Conservation (phyloP, 2,329 filamentous ascomycete genomes). For the Delphinella strobiligena region DNA sequence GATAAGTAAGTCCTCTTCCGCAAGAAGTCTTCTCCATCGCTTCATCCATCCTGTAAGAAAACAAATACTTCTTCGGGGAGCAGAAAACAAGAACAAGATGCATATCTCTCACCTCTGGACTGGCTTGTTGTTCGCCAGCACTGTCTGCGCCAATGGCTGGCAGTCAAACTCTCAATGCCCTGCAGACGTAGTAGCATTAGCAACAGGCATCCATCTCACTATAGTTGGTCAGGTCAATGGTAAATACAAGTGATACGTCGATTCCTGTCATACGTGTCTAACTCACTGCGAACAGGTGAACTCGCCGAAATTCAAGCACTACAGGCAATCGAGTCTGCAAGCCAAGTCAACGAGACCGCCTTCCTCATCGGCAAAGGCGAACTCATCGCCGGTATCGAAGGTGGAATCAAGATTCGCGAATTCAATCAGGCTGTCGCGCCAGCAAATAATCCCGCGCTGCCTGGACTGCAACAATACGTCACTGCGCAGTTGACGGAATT, state of each 20-base stretch:
- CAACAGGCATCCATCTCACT: slow-evolving; percentile 15
- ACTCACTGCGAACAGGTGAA: too few relatives aligned
- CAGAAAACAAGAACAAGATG: too few relatives aligned
- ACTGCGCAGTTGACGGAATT: slow-evolving; percentile 13
- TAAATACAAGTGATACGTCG: too few relatives aligned
- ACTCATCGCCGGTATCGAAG: slow-evolving; percentile 10
- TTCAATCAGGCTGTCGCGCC: slow-evolving; percentile 14
- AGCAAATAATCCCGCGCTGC: slow-evolving; percentile 11
- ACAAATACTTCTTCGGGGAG: too few relatives aligned
- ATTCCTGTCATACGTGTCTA: too few relatives aligned
- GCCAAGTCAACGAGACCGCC: slow-evolving; percentile 4
- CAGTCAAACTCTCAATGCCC: too few relatives aligned
- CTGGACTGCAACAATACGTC: slow-evolving; percentile 12
- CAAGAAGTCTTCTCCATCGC: too few relatives aligned
- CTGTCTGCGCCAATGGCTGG: too few relatives aligned
- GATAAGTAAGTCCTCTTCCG: too few relatives aligned
- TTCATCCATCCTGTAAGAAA: too few relatives aligned
- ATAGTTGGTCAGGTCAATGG: slow-evolving; percentile 15
- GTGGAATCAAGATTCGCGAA: slow-evolving; percentile 13
- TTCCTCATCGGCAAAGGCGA: slow-evolving; percentile 13
- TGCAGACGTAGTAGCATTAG: slow-evolving; percentile 10
- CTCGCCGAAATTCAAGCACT: slow-evolving; percentile 1
- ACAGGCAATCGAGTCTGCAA: slow-evolving; percentile 10
- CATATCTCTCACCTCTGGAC: too few relatives aligned
- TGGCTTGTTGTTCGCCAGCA: too few relatives aligned